Base-by-base conservation (phyloP, 116 monocot species). In the Iris pallida region DNA sequence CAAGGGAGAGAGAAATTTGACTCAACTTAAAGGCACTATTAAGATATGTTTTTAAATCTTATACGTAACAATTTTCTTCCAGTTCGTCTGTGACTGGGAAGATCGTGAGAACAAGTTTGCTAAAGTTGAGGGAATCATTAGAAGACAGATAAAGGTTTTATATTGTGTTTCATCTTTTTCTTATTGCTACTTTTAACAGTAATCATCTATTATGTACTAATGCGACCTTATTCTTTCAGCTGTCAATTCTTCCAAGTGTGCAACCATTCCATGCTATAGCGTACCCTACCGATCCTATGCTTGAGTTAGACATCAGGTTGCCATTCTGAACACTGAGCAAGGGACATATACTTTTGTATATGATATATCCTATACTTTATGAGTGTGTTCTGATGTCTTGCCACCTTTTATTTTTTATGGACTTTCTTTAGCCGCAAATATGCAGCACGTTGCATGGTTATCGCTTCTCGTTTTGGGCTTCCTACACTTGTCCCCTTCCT, bases 181-280 rank as follows among this genome's bases (percentile, higher is more conserved):
- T 30, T 30, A 30, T 30, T 30, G 30, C 30, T n/a, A 30, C 30
- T 30, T 30, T 30, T 30, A 30, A 30, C 30, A 30, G 30, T 30
- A 30, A 30, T 30, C 3, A 30, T 30, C 3, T 0, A 3, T 30
- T 30, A 30, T 30, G 3, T 30, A 30, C 30, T 30, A 30, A 30
- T 30, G 30, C 57, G 63, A 41, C 46, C 52, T 20, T 14, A 70
- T 70, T 4, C 5, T 65, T 69, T 61, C 70, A 85, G 92, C 77
- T 81, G 82, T 82, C 78, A 69, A 48, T 85, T 55, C 82, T 97
- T 64, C 90, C 94, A 66, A 93, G 97, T 59, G 97, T 98, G 76
- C 97, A 98, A 73, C 97, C 97, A 59, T 98, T 98, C 74, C 97
- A 98, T 88, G 97, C 97, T 60, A 98, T 98, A 42, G 97, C 93